Percentiles rank a stretch among this genome's conserved stretches.
These are phyloP conservation scores for Fragaria vesca DNA, from an alignment of 306 rosid genomes.

Conservation along the genomic window DNA sequence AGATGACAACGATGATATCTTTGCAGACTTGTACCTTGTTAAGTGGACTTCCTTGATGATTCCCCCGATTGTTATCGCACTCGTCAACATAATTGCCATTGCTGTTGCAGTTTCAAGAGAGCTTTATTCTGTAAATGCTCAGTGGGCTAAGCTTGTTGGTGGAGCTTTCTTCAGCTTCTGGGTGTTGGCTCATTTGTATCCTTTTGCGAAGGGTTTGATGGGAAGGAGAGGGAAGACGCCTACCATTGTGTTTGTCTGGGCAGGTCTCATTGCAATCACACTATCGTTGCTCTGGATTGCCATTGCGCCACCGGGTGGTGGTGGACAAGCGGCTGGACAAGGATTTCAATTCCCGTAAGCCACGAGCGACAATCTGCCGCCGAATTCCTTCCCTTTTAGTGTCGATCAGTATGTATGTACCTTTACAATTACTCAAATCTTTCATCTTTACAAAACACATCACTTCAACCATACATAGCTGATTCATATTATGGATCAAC, in stretches of 20 bases:
- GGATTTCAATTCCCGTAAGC: conserved; percentile 42
- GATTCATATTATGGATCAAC: neutral
- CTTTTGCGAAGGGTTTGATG: conserved; percentile 59
- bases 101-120: conserved; percentile 46
- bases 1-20: conserved; percentile 38
- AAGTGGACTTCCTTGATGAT: conserved; percentile 57
- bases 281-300: conserved; percentile 55
- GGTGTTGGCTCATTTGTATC: conserved; percentile 60
- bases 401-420: neutral
- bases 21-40: conserved; percentile 43
- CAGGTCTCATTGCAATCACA: conserved; percentile 55
- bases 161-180: conserved; percentile 54
- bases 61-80: conserved; percentile 51
- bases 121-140: conserved; percentile 34
- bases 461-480: neutral
- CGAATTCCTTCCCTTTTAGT: neutral
- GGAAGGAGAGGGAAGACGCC: conserved; percentile 57
- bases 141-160: conserved; percentile 48
- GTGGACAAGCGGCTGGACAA: conserved; percentile 15
- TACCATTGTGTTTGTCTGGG: conserved; percentile 54
- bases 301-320: conserved; percentile 30
- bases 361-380: neutral
- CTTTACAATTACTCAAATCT: neutral
- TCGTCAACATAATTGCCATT: conserved; percentile 45
- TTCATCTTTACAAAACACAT: neutral